Evolutionary conservation across 495 filamentous ascomycete species (phyloP), one percentile per base, ranked within the genome.

Genomic region (Antarctomyces pellizariae): DNA sequence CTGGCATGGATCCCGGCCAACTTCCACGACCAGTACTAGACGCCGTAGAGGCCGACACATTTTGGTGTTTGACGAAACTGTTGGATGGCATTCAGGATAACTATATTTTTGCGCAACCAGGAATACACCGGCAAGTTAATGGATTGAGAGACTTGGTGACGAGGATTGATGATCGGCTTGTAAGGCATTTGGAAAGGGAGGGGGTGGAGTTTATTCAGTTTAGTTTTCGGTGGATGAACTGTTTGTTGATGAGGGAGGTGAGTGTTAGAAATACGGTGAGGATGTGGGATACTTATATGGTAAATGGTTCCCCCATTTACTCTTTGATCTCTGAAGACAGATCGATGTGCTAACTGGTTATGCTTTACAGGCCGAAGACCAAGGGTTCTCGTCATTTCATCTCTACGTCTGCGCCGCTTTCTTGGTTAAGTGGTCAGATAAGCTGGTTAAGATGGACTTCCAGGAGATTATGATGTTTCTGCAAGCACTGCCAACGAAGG

Each of bases 251-350:
- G 86, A 62, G 86, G 34, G 86, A 97, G 49, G 75, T 97, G 33
- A 90, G 71, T 46, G 79, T 97, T 21, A 75, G 69, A 48, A 93
- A 91, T 40, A 91, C 78, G 1, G 91, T 95, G 37, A 58, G 86
- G 35, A 97, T 97, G 86, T 97, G 86, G 86, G 86, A 97, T 53
- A 97, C 86, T 7, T 97, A 97, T 49, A 67, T 97, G 59, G 82
- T 90, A 52, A 39, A 67, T 45, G 7, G 4, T 14, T 25, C 7
- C 32, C 6, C 25, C 26, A 10, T 19, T 25, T 11, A 1, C 19
- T 22, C 2, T 18, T 34, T 18, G 25, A 11, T 18, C 22, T 10
- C 19, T 28, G 25, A 22, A 26, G 28, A 29, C 16, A 36, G 20
- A 18, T 22, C 18, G 10, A 10, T 14, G n/a, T n/a, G n/a, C n/a